These are phyloP conservation scores for Gnaphalium uliginosum DNA, from an alignment of 129 eudicot species.

Conservation along the genomic window DNA sequence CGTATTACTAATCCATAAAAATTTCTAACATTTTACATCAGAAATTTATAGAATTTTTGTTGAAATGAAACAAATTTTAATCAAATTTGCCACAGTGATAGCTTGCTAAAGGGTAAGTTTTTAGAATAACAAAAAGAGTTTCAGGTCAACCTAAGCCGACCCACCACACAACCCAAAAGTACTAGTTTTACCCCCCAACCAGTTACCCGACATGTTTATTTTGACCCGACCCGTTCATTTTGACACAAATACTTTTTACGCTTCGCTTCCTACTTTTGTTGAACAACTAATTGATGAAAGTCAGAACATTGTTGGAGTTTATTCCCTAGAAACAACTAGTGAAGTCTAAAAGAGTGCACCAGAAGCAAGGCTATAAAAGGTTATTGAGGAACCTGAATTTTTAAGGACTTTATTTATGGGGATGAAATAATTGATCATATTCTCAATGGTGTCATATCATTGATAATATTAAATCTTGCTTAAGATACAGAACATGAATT, in stretches of 20 bases:
- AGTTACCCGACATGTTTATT: neutral
- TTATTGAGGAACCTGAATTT: conserved; percentile 19
- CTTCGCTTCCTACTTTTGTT: neutral
- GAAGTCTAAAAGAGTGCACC: conserved; percentile 16
- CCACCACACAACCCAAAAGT: neutral
- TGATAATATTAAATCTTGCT: conserved; percentile 26
- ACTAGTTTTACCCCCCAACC: neutral
- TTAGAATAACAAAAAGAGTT: too few species aligned
- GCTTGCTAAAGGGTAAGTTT: too few species aligned
- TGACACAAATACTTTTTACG: neutral
- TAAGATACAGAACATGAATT: conserved; percentile 30
- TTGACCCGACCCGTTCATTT: neutral
- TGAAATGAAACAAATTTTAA: too few species aligned
- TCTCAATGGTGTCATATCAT: conserved; percentile 31
- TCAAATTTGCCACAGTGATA: too few species aligned
- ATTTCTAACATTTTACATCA: too few species aligned
- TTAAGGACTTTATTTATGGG: neutral
- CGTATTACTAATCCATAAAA: too few species aligned
- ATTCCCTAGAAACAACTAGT: neutral
- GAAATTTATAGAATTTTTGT: too few species aligned
- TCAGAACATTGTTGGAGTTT: neutral
- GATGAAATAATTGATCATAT: neutral
- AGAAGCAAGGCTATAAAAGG: conserved; percentile 25
- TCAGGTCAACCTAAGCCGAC: neutral
- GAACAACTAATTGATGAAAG: neutral